A percentile compares a stretch with the other conserved stretches of the same genome.
These are phyloP conservation scores for Stropharia rugosoannulata DNA, from an alignment of 768 basidiomycete genomes.

Conservation along the genomic window DNA sequence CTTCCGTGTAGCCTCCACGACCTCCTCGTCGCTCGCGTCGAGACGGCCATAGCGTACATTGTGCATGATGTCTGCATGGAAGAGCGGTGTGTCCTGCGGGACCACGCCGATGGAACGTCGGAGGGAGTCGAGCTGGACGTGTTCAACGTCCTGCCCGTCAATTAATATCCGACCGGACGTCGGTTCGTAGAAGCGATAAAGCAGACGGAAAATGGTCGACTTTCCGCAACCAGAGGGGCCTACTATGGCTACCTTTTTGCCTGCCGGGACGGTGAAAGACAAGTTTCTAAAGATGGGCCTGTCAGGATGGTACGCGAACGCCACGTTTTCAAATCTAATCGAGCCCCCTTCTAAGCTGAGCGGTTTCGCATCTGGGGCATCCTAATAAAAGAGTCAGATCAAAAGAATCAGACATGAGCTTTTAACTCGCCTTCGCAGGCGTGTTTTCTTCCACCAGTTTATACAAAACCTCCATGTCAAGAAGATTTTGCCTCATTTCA, in stretches of 20 bases:
- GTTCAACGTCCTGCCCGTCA: conserved; percentile 84
- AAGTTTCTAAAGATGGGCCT: conserved; percentile 89
- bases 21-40: conserved; percentile 87
- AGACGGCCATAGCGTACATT: conserved; percentile 93
- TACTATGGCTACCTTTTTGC: conserved; percentile 96
- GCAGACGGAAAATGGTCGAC: conserved; percentile 91
- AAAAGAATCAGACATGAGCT: too few species aligned
- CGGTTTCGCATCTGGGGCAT: conserved; percentile 65
- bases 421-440: conserved; percentile 53
- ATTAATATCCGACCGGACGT: conserved; percentile 75
- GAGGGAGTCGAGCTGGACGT: conserved; percentile 69
- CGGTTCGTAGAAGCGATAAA: conserved; percentile 95
- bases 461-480: conserved; percentile 97
- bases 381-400: conserved; percentile 40
- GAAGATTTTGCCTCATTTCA: conserved; percentile 90
- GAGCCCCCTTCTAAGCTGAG: conserved; percentile 76
- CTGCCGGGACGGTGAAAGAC: conserved; percentile 90
- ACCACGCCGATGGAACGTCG: conserved; percentile 86
- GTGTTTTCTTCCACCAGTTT: conserved; percentile 83
- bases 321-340: conserved; percentile 90
- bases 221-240: conserved; percentile 98
- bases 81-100: conserved; percentile 96
- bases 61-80: conserved; percentile 94
- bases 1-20: conserved; percentile 76
- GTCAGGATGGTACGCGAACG: conserved; percentile 88